A percentile compares a stretch with the other conserved stretches of the same genome.
Conservation (phyloP, 2,329 filamentous ascomycete genomes). For the Arthrobotrys musiformis region DNA sequence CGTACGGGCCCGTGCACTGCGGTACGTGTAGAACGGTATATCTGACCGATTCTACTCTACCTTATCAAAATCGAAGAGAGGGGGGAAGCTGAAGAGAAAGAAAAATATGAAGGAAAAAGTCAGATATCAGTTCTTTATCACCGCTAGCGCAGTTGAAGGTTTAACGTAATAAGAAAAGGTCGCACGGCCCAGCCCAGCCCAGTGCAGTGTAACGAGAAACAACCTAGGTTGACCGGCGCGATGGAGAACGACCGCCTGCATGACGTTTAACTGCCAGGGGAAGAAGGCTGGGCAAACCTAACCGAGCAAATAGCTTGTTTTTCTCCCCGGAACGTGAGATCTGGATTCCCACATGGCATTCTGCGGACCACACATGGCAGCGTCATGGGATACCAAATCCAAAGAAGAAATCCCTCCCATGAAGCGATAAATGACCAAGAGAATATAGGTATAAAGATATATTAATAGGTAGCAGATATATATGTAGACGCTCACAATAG, state of each 20-base stretch:
- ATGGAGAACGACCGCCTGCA: not conserved
- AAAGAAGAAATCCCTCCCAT: not conserved
- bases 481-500: not conserved
- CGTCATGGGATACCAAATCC: not conserved
- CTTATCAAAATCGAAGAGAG: not conserved
- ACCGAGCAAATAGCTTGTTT: conserved; percentile 18
- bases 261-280: not conserved
- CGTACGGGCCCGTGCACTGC: no score
- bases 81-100: not conserved
- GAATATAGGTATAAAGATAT: not conserved
- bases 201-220: not conserved
- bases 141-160: not conserved
- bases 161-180: not conserved
- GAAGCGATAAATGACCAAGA: not conserved
- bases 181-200: not conserved
- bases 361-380: no score
- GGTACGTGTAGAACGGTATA: no score
- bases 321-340: conserved; percentile 4
- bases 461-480: not conserved
- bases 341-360: conserved; percentile 6
- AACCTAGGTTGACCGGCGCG: not conserved
- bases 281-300: not conserved
- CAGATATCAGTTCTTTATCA: not conserved
- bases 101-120: not conserved
- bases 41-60: not conserved